phyloP scores from a whole-genome alignment of 139 green algal genomes.

The Chlorella sp. region DNA sequence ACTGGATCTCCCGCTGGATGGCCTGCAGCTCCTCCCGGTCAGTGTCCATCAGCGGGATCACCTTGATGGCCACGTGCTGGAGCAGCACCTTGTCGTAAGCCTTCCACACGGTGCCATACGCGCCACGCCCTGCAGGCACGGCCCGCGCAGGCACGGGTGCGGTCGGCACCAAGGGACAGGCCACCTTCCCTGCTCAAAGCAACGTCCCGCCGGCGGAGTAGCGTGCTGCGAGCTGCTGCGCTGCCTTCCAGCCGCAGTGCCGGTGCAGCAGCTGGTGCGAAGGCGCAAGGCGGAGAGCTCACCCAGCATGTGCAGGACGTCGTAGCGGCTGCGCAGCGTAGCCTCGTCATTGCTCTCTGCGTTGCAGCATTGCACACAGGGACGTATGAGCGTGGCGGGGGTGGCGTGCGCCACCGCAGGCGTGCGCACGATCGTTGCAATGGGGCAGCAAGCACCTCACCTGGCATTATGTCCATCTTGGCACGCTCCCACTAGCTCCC shows the following conservation, averaged over 20 bases:
- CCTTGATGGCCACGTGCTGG: constrained; percentile 81
- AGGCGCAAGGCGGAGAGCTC: not conserved
- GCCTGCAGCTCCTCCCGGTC: constrained; percentile 9
- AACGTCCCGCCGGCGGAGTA: too few species aligned
- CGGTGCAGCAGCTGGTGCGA: not conserved
- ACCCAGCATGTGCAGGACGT: constrained; percentile 5
- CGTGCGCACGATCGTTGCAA: too few species aligned
- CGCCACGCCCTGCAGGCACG: constrained; percentile 47
- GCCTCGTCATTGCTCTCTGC: constrained; percentile 2
- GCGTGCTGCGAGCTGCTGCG: too few species aligned
- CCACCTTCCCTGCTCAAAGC: not conserved
- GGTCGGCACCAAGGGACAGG: not conserved
- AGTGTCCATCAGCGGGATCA: constrained; percentile 44
- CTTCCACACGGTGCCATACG: constrained; percentile 85
- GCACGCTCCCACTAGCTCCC: too few species aligned
- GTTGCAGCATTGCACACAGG: too few species aligned
- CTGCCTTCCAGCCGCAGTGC: too few species aligned
- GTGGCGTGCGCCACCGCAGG: too few species aligned
- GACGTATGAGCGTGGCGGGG: too few species aligned
- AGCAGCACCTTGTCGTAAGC: constrained; percentile 45
- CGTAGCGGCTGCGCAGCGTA: not conserved
- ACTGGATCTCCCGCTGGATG: constrained; percentile 64
- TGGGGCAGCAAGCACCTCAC: too few species aligned
- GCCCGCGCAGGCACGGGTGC: not conserved
- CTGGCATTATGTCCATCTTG: too few species aligned